These are phyloP conservation scores for Lasiodiplodia gonubiensis DNA, from an alignment of 2,329 filamentous ascomycete genomes.

Conservation along the genomic window DNA sequence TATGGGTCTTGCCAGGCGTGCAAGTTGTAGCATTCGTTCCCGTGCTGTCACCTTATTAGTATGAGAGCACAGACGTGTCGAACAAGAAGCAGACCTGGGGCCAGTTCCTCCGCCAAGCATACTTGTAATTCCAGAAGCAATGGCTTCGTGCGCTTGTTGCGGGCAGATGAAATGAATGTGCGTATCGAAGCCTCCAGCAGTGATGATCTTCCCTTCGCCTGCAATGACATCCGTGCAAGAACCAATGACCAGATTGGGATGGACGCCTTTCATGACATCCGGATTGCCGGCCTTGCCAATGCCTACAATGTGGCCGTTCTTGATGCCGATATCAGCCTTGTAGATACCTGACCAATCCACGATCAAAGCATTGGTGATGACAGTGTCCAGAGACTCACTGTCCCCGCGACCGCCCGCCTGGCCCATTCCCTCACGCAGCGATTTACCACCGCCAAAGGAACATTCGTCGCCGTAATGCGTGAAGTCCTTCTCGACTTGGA, in stretches of 20 bases:
- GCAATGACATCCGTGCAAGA: constrained; percentile 91
- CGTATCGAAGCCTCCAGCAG: constrained; percentile 85
- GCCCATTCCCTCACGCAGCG: constrained; percentile 92
- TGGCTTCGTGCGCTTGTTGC: constrained; percentile 82
- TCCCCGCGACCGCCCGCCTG: constrained; percentile 81
- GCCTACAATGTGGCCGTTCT: constrained; percentile 80
- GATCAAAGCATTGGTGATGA: constrained; percentile 87
- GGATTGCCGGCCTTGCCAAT: constrained; percentile 97
- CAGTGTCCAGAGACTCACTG: constrained; percentile 76
- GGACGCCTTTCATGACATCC: constrained; percentile 93
- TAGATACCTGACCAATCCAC: constrained; percentile 92
- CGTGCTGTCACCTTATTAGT: constrained; percentile 60
- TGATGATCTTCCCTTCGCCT: constrained; percentile 87
- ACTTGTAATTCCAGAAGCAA: constrained; percentile 86
- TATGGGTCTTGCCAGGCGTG: constrained; percentile 82
- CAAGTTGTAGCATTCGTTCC: constrained; percentile 93
- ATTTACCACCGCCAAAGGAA: constrained; percentile 94
- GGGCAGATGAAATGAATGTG: constrained; percentile 97
- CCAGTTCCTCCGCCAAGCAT: constrained; percentile 91
- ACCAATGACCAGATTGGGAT: constrained; percentile 78
- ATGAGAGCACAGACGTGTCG: not conserved
- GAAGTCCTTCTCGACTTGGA: constrained; percentile 85
- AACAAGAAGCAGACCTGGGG: constrained; percentile 66
- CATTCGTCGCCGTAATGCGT: constrained; percentile 92
- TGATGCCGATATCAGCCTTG: constrained; percentile 96